These are phyloP conservation scores for Kazachstania sp. DNA, from an alignment of 1,139 yeast species.

Conservation along the genomic window DNA sequence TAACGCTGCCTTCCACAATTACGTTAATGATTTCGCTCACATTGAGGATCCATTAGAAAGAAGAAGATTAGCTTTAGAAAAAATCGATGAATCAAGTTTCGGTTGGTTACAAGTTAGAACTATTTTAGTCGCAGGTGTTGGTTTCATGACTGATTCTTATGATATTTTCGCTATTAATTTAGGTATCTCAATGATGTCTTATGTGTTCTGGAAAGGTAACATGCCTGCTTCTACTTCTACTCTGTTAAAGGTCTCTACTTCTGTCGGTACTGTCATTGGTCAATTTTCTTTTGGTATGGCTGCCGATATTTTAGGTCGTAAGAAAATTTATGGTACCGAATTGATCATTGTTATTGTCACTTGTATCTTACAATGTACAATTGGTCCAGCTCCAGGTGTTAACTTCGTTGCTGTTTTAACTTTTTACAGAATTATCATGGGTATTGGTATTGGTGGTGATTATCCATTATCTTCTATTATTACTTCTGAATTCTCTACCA, in stretches of 20 bases:
- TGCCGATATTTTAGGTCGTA: constrained; percentile 84
- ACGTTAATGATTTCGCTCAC: constrained; percentile 72
- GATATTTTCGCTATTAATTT: constrained; percentile 85
- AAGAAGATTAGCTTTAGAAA: constrained; percentile 81
- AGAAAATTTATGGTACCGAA: constrained; percentile 80
- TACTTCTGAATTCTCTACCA: constrained; percentile 80
- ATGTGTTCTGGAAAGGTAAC: constrained; percentile 62
- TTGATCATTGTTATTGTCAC: constrained; percentile 76
- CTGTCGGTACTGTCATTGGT: constrained; percentile 91
- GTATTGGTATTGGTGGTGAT: constrained; percentile 99
- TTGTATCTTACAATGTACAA: constrained; percentile 63
- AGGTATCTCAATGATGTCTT: constrained; percentile 65
- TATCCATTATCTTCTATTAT: constrained; percentile 93
- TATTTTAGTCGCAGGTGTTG: constrained; percentile 87
- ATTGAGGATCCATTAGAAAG: constrained; percentile 82
- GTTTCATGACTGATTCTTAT: constrained; percentile 86
- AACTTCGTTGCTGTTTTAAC: constrained; percentile 63
- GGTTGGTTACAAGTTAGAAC: constrained; percentile 88
- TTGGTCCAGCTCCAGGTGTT: constrained; percentile 63
- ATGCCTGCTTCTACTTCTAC: constrained; percentile 64
- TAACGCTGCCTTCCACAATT: constrained; percentile 85
- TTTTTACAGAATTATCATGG: constrained; percentile 76
- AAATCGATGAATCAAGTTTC: constrained; percentile 74
- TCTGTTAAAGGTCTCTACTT: constrained; percentile 75
- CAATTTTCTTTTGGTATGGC: constrained; percentile 78